Evolutionary conservation across 345 rosid genomes (phyloP).

Genomic region (Eucalyptus regnans): DNA sequence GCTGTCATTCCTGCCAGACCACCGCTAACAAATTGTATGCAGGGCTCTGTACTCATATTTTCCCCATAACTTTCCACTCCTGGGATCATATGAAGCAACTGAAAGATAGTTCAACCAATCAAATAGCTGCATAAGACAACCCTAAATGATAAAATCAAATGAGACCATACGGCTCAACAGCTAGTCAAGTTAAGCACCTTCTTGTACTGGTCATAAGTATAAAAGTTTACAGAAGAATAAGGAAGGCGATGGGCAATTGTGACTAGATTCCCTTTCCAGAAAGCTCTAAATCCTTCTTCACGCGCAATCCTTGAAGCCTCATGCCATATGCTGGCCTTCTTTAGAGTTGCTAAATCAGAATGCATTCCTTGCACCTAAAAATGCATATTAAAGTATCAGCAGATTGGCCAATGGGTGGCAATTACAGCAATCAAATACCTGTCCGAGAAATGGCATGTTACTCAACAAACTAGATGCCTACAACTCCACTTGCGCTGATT

Average conservation of each 20-base stretch:
- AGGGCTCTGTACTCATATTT: conserved; percentile 37
- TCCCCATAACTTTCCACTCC: conserved; percentile 33
- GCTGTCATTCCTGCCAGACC: conserved; percentile 97
- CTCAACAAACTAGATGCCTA: background rate
- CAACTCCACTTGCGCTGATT: background rate
- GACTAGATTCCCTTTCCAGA: conserved; percentile 96
- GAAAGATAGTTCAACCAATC: background rate
- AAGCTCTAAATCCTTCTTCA: conserved; percentile 91
- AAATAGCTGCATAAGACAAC: background rate
- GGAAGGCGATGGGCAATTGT: conserved; percentile 93
- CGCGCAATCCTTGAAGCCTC: conserved; percentile 71
- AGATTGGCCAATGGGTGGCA: background rate
- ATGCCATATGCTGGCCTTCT: conserved; percentile 64
- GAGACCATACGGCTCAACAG: background rate
- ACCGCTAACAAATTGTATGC: conserved; percentile 72
- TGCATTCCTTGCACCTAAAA: conserved; percentile 93
- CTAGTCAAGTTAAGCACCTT: conserved; percentile 16
- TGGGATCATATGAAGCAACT: conserved; percentile 47
- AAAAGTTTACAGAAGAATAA: conserved; percentile 85
- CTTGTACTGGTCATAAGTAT: conserved; percentile 79
- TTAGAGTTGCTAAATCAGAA: conserved; percentile 45
- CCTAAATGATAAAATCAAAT: background rate
- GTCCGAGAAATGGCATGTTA: background rate
- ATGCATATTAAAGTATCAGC: background rate
- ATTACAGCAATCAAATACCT: background rate